phyloP scores from a whole-genome alignment of 768 basidiomycete species.

The Pisolithus orientalis region DNA sequence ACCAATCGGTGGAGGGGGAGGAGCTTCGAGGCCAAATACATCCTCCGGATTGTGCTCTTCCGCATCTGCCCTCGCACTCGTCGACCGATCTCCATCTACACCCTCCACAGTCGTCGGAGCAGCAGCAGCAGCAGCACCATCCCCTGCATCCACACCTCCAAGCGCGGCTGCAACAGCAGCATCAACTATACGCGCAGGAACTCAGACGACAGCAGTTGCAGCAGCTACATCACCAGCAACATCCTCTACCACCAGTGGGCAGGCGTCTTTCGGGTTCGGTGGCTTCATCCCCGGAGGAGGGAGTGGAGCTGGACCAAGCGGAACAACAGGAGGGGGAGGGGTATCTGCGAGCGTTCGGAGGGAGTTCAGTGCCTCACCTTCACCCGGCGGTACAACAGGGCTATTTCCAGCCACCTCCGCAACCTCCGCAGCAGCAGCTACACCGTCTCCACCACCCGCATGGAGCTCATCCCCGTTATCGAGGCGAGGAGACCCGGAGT shows the following conservation, averaged over 20 bases:
- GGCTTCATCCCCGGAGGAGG: no score
- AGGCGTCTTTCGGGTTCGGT: constrained; percentile 22
- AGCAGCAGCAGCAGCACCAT: constrained; percentile 9
- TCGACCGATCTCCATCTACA: constrained; percentile 36
- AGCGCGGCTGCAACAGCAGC: constrained; percentile 1
- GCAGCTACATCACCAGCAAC: constrained; percentile 32
- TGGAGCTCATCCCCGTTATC: constrained; percentile 30
- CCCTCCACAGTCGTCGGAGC: not conserved
- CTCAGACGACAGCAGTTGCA: constrained; percentile 40
- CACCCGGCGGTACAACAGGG: constrained; percentile 18
- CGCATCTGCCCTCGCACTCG: constrained; percentile 44
- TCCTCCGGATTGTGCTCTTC: constrained; percentile 41
- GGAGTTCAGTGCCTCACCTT: constrained; percentile 24
- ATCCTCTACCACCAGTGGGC: constrained; percentile 29
- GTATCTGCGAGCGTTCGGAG: constrained; percentile 33
- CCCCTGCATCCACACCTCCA: constrained; percentile 4
- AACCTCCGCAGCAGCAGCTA: constrained; percentile 7
- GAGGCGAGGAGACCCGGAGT: constrained; percentile 26
- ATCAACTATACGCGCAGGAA: constrained; percentile 41
- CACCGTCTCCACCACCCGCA: constrained; percentile 24
- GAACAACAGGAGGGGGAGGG: constrained; percentile 21
- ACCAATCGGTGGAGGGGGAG: constrained; percentile 7
- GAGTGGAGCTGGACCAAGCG: no score
- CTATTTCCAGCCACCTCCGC: constrained; percentile 19
- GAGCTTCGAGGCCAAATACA: constrained; percentile 37